These are phyloP conservation scores for Leccinum longicurvipes DNA, from an alignment of 768 basidiomycete species.

Conservation along the genomic window DNA sequence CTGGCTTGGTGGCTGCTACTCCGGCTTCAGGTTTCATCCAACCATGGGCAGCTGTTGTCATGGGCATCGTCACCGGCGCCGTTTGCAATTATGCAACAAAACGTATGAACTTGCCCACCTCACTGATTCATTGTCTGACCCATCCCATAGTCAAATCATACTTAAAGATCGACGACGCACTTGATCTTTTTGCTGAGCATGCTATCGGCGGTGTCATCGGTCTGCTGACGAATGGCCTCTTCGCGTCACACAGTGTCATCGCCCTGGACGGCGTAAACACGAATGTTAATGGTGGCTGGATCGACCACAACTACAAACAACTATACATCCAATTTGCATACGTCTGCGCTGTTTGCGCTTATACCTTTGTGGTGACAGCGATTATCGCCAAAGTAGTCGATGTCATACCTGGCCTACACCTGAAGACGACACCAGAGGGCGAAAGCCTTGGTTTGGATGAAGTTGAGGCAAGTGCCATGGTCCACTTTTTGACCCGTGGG, in stretches of 20 bases:
- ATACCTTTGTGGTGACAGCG: constrained; percentile 62
- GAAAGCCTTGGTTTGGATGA: constrained; percentile 69
- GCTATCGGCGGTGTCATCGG: constrained; percentile 82
- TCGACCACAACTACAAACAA: constrained; percentile 75
- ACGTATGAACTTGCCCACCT: constrained; percentile 39
- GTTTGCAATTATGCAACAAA: constrained; percentile 85
- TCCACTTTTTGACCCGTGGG: neutral
- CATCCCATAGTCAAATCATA: constrained; percentile 56
- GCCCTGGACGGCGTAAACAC: constrained; percentile 65
- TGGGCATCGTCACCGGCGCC: constrained; percentile 69
- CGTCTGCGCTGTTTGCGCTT: constrained; percentile 52
- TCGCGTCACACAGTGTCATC: constrained; percentile 63
- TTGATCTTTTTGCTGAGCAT: constrained; percentile 92
- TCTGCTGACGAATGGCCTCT: constrained; percentile 67
- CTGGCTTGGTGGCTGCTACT: constrained; percentile 85
- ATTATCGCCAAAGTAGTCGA: constrained; percentile 56
- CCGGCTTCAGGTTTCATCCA: constrained; percentile 82
- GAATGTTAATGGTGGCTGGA: constrained; percentile 58
- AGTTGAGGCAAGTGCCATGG: constrained; percentile 53
- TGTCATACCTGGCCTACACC: constrained; percentile 53
- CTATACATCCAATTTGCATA: constrained; percentile 76
- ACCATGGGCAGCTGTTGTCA: constrained; percentile 71
- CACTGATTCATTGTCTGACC: constrained; percentile 8
- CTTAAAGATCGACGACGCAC: constrained; percentile 76
- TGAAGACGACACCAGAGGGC: constrained; percentile 51